phyloP scores from a whole-genome alignment of 495 filamentous ascomycete species.

The Pseudomonodictys pantanalensis region DNA sequence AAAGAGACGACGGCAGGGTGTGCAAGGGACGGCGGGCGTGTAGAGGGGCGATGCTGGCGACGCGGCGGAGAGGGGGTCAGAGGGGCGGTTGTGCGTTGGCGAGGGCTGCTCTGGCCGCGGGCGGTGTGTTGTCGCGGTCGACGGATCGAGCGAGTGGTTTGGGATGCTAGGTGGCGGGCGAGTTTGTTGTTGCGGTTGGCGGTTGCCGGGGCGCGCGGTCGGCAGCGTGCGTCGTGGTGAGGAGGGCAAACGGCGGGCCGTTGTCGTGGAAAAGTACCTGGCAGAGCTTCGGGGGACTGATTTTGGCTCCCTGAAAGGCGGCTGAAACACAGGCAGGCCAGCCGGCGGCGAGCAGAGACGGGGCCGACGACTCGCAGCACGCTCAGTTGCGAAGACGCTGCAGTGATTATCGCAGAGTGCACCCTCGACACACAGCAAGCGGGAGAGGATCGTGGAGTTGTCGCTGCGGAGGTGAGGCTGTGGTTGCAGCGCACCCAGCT shows the following conservation, averaged over 20 bases:
- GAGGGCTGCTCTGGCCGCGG: background rate
- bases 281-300: constrained; percentile 4
- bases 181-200: background rate
- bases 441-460: background rate
- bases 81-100: background rate
- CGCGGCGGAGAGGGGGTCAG: background rate
- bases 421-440: background rate
- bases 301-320: constrained; percentile 7
- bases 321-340: constrained; percentile 25
- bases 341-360: constrained; percentile 9
- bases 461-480: constrained; percentile 25
- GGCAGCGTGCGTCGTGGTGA: constrained; percentile 25
- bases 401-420: background rate
- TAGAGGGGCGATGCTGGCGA: background rate
- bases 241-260: constrained; percentile 21
- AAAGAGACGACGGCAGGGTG: background rate
- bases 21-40: background rate
- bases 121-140: background rate
- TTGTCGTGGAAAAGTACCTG: constrained; percentile 10
- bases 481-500: background rate
- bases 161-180: background rate
- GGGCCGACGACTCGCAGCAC: background rate
- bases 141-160: background rate
- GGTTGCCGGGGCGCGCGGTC: constrained; percentile 6
- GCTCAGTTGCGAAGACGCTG: background rate